phyloP scores from a whole-genome alignment of 2,329 filamentous ascomycete genomes.

The Xylariomycetidae sp. region DNA sequence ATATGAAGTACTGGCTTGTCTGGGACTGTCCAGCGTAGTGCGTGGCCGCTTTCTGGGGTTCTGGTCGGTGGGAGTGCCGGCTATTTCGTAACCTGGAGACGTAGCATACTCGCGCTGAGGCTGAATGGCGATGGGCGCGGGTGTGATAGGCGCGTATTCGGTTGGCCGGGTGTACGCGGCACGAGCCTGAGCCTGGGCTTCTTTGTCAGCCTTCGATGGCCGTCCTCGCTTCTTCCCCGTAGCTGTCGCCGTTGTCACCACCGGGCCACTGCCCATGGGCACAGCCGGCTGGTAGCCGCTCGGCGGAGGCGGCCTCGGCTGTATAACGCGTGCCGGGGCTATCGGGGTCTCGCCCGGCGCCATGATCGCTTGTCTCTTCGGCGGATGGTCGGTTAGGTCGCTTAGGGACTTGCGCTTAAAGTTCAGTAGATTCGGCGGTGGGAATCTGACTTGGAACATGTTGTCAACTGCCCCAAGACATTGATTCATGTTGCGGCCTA shows the following conservation, averaged over 20 bases:
- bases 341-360: constrained; percentile 20
- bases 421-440: constrained; percentile 21
- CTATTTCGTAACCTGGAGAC: constrained; percentile 27
- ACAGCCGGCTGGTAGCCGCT: constrained; percentile 19
- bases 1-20: constrained; percentile 18
- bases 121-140: constrained; percentile 7
- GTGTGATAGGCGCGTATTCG: constrained; percentile 24
- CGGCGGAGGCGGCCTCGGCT: constrained; percentile 24
- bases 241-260: constrained; percentile 17
- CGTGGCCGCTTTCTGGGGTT: constrained; percentile 21
- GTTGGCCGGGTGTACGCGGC: constrained; percentile 22
- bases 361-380: constrained; percentile 28
- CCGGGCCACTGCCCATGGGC: constrained; percentile 12
- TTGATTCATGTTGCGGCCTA: constrained; percentile 43
- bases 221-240: constrained; percentile 38
- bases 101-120: constrained; percentile 26
- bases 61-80: constrained; percentile 19
- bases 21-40: constrained; percentile 21
- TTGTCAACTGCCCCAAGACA: constrained; percentile 35
- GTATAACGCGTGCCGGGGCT: constrained; percentile 22
- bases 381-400: constrained; percentile 26
- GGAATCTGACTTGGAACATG: constrained; percentile 30
- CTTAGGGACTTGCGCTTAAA: constrained; percentile 32
- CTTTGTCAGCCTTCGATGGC: constrained; percentile 39
- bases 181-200: constrained; percentile 28